Evolutionary conservation across 2,329 filamentous ascomycete species (phyloP).

Genomic region (Paecilomyces sp.): DNA sequence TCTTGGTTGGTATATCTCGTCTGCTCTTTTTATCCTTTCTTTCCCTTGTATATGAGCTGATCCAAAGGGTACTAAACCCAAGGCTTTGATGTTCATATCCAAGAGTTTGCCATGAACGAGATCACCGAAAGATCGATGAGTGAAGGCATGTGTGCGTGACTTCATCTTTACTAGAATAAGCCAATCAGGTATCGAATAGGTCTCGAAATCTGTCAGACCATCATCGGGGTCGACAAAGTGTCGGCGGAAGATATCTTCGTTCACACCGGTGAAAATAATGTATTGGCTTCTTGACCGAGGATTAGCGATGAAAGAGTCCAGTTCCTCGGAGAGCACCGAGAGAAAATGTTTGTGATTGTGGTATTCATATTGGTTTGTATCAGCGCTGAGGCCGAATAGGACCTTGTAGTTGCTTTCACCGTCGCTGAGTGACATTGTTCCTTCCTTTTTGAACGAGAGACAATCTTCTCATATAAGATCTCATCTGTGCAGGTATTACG

Average conservation of each 20-base stretch:
- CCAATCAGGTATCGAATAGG: too few relatives aligned
- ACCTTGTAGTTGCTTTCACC: neutral
- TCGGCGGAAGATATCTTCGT: conserved; percentile 1
- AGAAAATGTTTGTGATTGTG: conserved; percentile 1
- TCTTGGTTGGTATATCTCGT: too few relatives aligned
- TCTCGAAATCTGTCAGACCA: neutral
- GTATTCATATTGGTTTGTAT: conserved; percentile 4
- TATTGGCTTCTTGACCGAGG: conserved; percentile 2
- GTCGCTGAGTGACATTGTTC: neutral
- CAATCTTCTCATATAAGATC: neutral
- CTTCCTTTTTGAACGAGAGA: neutral
- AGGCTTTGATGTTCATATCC: too few relatives aligned
- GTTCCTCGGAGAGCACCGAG: neutral
- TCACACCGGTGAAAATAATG: conserved; percentile 2
- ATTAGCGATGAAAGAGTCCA: neutral
- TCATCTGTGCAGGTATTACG: neutral
- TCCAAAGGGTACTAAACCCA: too few relatives aligned
- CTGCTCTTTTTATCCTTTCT: too few relatives aligned
- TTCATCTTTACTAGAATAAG: too few relatives aligned
- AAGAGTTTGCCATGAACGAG: too few relatives aligned
- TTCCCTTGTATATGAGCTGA: too few relatives aligned
- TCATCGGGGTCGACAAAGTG: conserved; percentile 1
- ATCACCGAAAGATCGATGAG: too few relatives aligned
- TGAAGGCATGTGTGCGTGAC: too few relatives aligned
- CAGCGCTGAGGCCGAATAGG: conserved; percentile 2